Conservation (phyloP, 2,329 filamentous ascomycete species). For the Cyclaneusma minus region DNA sequence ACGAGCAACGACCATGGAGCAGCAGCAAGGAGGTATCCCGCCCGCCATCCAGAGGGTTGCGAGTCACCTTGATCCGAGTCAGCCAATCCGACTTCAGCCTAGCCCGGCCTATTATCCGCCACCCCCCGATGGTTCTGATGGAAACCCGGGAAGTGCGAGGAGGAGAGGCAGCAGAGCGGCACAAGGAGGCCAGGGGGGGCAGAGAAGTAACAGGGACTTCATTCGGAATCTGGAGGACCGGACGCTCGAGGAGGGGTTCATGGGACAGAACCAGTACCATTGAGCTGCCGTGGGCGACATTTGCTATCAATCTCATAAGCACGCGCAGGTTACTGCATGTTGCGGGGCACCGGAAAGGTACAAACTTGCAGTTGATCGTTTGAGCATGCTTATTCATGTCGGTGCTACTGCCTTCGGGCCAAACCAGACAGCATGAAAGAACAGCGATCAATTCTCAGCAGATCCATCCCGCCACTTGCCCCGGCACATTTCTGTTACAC, state of each 20-base stretch:
- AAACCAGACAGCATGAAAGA: too few relatives aligned
- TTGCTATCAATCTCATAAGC: too few relatives aligned
- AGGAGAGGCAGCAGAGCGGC: slow-evolving; percentile 63
- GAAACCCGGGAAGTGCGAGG: slow-evolving; percentile 41
- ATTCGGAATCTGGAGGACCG: slow-evolving; percentile 90
- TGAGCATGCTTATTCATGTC: too few relatives aligned
- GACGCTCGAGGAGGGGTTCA: slow-evolving; percentile 84
- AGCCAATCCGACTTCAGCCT: slow-evolving; percentile 84
- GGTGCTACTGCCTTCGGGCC: too few relatives aligned
- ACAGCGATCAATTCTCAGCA: too few relatives aligned
- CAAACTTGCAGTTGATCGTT: too few relatives aligned
- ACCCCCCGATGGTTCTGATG: slow-evolving; percentile 66
- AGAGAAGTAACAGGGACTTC: slow-evolving; percentile 62
- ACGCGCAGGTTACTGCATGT: too few relatives aligned
- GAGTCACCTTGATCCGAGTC: slow-evolving; percentile 86
- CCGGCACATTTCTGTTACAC: too few relatives aligned
- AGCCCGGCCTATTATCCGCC: slow-evolving; percentile 96
- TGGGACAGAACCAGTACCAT: slow-evolving; percentile 54
- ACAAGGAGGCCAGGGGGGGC: slow-evolving; percentile 35
- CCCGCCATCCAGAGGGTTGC: slow-evolving; percentile 87
- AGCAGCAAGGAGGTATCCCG: slow-evolving; percentile 84
- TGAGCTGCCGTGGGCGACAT: too few relatives aligned
- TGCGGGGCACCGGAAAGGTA: too few relatives aligned
- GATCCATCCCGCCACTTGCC: too few relatives aligned
- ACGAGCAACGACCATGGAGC: slow-evolving; percentile 90